These are phyloP conservation scores for Prunus armeniaca DNA, from an alignment of 306 rosid species.

Conservation along the genomic window DNA sequence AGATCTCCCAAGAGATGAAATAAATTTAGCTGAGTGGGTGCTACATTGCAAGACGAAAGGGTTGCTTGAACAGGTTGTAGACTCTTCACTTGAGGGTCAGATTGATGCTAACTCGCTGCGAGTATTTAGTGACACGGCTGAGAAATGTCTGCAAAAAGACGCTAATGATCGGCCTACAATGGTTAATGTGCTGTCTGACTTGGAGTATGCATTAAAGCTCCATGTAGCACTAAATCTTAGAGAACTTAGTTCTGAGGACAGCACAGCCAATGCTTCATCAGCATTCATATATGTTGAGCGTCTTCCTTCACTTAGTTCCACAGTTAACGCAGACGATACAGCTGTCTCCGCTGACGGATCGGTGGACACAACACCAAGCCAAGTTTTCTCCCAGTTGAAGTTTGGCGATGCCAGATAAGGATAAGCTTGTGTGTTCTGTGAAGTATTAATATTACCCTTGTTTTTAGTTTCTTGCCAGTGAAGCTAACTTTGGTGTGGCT, in stretches of 20 bases:
- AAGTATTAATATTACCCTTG: not conserved
- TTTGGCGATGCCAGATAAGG: slow-evolving; percentile 17
- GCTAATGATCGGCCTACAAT: slow-evolving; percentile 41
- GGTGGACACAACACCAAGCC: not conserved
- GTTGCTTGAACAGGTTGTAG: slow-evolving; percentile 39
- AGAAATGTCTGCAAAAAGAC: slow-evolving; percentile 42
- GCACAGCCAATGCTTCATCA: slow-evolving; percentile 27
- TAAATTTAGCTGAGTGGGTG: slow-evolving; percentile 49
- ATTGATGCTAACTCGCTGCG: slow-evolving; percentile 41
- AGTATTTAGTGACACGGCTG: slow-evolving; percentile 40
- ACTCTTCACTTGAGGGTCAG: slow-evolving; percentile 38
- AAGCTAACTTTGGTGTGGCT: not conserved
- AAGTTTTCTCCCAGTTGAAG: slow-evolving; percentile 37
- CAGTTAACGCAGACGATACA: slow-evolving; percentile 10
- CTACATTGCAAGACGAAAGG: slow-evolving; percentile 40
- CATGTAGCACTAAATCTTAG: slow-evolving; percentile 27
- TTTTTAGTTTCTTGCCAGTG: not conserved
- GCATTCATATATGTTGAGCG: slow-evolving; percentile 13
- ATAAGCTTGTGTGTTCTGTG: not conserved
- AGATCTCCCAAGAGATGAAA: slow-evolving; percentile 42
- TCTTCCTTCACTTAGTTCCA: slow-evolving; percentile 27
- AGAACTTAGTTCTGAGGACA: slow-evolving; percentile 37
- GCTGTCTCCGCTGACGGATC: not conserved
- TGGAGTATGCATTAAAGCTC: slow-evolving; percentile 53
- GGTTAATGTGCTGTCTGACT: slow-evolving; percentile 52